A percentile compares a stretch with the other conserved stretches of the same genome.
Conservation (phyloP, 1,284 basidiomycete genomes). For the Kwoniella shivajii region DNA sequence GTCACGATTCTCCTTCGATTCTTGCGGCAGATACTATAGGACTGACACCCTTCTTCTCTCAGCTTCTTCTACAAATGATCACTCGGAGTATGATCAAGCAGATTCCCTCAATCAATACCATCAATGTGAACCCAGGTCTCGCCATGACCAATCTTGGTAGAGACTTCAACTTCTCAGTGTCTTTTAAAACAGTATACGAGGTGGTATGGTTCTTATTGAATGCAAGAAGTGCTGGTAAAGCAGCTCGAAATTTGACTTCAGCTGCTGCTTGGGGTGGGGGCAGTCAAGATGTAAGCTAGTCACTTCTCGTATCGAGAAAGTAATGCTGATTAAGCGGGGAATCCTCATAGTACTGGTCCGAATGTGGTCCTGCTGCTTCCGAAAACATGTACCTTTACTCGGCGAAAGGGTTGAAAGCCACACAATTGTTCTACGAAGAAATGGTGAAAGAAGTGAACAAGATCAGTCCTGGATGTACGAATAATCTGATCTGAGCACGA, state of each 20-base stretch:
- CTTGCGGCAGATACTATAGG: not conserved
- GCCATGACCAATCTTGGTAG: slow-evolving; percentile 22
- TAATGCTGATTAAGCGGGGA: too few species aligned
- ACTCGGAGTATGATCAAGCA: slow-evolving; percentile 17
- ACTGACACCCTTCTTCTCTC: too few species aligned
- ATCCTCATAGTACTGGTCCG: slow-evolving; percentile 21
- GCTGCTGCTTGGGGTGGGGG: slow-evolving; percentile 8
- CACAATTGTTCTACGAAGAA: slow-evolving; percentile 9
- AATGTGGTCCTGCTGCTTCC: slow-evolving; percentile 6
- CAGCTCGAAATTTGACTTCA: slow-evolving; percentile 13
- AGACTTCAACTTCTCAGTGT: slow-evolving; percentile 5
- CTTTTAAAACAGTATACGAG: not conserved
- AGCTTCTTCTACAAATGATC: slow-evolving; percentile 30
- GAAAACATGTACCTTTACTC: slow-evolving; percentile 10
- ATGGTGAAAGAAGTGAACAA: slow-evolving; percentile 12
- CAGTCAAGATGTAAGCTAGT: slow-evolving; percentile 18
- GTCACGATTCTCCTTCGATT: not conserved
- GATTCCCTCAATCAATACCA: slow-evolving; percentile 12
- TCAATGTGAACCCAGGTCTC: slow-evolving; percentile 23
- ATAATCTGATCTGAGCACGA: too few species aligned
- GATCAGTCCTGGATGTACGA: too few species aligned
- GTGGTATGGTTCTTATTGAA: slow-evolving; percentile 4
- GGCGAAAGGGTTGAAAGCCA: slow-evolving; percentile 9
- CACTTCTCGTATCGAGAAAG: too few species aligned
- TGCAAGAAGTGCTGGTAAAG: slow-evolving; percentile 8